Base-by-base conservation (phyloP, 257 asterid genomes). In the Penstemon newberryi region DNA sequence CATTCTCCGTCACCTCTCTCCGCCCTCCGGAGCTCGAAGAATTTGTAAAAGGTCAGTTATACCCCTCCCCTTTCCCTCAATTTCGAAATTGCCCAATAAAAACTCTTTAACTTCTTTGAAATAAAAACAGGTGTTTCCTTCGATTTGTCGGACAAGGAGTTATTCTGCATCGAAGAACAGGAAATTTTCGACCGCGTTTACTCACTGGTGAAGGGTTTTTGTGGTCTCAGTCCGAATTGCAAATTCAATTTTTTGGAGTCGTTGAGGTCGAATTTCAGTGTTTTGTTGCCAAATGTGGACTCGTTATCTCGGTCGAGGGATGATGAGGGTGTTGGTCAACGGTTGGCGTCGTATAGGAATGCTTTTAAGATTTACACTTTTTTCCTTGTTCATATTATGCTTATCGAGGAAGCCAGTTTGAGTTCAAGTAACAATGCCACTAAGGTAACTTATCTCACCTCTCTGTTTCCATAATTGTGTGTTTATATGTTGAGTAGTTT, bases 131-230 rank as follows among this genome's bases (percentile, higher is more conserved):
- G 96, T 8, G 79, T 90, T 0, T 85, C 96, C 53, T 93, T 85
- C 60, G 99, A 93, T 85, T 76, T 93, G 68, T 86, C 99, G 60
- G 99, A 90, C 66, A 90, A 84, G 84, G 99, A 90, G 77, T 40
- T 90, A 1, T 87, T 93, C 77, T 90, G 97, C 59, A 75, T 93
- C 36, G 99, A 90, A 62, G 99, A 93, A 75, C 99, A 87, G 80
- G 96, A 88, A 0, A 67, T 93, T 54, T 93, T 93, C 59, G 99
- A 90, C 66, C 85, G 95, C 13, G 94, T 87, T 8, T 90, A 85
- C 62, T 86, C 95, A 40, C 69, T 90, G 72, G 97, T 93, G 46
- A 93, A 93, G 89, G 88, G 81, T 19, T 93, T 90, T 64, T 62
- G 75, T 54, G 49, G 70, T 44, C 88, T 93, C 49, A 71, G 77